These are phyloP conservation scores for Lactifluus hygrophoroides DNA, from an alignment of 768 basidiomycete genomes.

Conservation along the genomic window DNA sequence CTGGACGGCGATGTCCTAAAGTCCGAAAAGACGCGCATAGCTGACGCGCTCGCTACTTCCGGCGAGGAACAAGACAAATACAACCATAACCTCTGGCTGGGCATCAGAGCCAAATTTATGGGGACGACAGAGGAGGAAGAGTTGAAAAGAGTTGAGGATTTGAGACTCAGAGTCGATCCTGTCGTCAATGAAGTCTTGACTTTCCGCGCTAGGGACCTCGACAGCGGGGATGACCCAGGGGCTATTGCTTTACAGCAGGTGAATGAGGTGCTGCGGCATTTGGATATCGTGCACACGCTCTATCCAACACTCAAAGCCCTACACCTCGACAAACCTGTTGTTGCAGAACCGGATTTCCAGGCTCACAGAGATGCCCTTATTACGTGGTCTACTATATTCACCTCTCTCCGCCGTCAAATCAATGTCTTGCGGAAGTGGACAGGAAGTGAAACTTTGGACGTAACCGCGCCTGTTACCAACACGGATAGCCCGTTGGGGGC, in stretches of 20 bases:
- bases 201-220: slow-evolving; percentile 53
- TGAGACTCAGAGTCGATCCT: slow-evolving; percentile 71
- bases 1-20: slow-evolving; percentile 90
- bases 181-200: slow-evolving; percentile 76
- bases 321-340: slow-evolving; percentile 66
- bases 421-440: slow-evolving; percentile 85
- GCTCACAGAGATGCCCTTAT: slow-evolving; percentile 83
- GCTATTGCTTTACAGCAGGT: slow-evolving; percentile 53
- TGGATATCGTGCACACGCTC: slow-evolving; percentile 77
- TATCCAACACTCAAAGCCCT: slow-evolving; percentile 82
- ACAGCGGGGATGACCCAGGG: slow-evolving; percentile 30
- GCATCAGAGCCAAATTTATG: slow-evolving; percentile 79
- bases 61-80: slow-evolving; percentile 61
- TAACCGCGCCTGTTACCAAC: slow-evolving; percentile 68
- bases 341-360: slow-evolving; percentile 57
- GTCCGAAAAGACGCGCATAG: slow-evolving; percentile 90
- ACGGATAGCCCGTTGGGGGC: slow-evolving; percentile 42
- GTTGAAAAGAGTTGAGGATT: slow-evolving; percentile 70
- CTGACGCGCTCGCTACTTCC: slow-evolving; percentile 62
- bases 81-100: slow-evolving; percentile 76
- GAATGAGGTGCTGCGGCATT: slow-evolving; percentile 54
- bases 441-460: slow-evolving; percentile 83
- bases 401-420: slow-evolving; percentile 77
- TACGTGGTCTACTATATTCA: slow-evolving; percentile 86
- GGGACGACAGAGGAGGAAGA: slow-evolving; percentile 78